Evolutionary conservation across 78 protist species (phyloP).

Genomic region (Dictyostelium capitatum): DNA sequence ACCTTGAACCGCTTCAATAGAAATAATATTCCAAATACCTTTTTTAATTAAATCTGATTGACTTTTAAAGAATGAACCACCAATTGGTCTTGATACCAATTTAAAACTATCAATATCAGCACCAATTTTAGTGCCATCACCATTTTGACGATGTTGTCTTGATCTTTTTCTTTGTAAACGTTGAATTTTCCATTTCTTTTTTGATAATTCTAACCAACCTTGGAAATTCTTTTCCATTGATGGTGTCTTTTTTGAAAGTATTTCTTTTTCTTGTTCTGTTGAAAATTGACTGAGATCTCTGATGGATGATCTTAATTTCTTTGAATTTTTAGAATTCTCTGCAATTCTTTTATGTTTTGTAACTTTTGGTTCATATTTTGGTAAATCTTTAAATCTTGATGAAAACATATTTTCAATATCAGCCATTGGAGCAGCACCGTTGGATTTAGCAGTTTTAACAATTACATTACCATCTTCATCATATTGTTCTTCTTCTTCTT

Average conservation of each 20-base stretch:
- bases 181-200: conserved; percentile 40
- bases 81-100: neutral
- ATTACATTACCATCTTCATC: no score
- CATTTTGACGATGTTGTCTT: neutral
- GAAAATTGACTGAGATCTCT: no score
- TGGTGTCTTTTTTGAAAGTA: conserved; percentile 9
- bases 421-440: neutral
- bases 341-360: conserved; percentile 26
- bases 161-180: neutral
- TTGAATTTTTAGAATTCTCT: neutral
- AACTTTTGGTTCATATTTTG: conserved; percentile 1
- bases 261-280: neutral
- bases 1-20: conserved; percentile 4
- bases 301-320: neutral
- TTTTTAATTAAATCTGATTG: conserved; percentile 49
- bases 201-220: conserved; percentile 42
- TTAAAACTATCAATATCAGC: neutral
- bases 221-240: conserved; percentile 22
- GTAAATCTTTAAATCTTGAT: conserved; percentile 3
- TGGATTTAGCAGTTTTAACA: neutral
- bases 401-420: conserved; percentile 63
- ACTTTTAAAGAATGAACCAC: conserved; percentile 21
- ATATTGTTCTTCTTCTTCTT: no score
- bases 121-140: neutral
- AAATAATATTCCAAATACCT: conserved; percentile 61